Conservation (phyloP, 148 eudicot species). For the Tetragonia tetragonoides region DNA sequence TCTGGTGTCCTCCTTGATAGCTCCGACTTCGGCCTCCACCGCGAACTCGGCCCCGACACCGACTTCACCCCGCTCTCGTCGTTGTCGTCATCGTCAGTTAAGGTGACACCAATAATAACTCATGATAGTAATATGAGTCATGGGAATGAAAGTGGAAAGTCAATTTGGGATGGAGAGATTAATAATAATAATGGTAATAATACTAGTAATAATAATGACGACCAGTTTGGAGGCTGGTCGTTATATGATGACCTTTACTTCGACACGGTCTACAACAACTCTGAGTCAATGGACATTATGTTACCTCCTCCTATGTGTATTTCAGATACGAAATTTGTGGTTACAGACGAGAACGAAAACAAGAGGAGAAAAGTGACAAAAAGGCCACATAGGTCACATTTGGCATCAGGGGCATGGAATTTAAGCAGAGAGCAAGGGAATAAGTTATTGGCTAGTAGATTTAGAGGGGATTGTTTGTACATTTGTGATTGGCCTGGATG, state of each 20-base stretch:
- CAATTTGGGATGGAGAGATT: too few relatives aligned
- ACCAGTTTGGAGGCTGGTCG: conserved; percentile 49
- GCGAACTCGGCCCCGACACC: conserved; percentile 67
- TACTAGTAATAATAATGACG: too few relatives aligned
- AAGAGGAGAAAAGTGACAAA: conserved; percentile 43
- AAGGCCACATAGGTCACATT: conserved; percentile 51
- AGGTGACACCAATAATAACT: too few relatives aligned
- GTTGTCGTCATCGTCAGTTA: neutral
- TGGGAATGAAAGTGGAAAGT: too few relatives aligned
- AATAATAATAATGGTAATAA: too few relatives aligned
- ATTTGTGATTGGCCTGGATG: conserved; percentile 98
- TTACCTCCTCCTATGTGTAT: neutral
- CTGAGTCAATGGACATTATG: conserved; percentile 26
- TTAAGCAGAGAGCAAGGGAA: conserved; percentile 83
- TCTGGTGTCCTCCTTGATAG: conserved; percentile 77
- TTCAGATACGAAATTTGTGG: neutral
- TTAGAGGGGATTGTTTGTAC: conserved; percentile 73
- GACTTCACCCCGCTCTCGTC: conserved; percentile 1
- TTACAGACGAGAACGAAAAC: neutral
- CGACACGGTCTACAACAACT: conserved; percentile 63
- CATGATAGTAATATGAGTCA: too few relatives aligned
- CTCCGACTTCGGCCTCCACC: conserved; percentile 80
- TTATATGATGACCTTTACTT: conserved; percentile 68
- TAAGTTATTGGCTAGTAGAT: conserved; percentile 73
- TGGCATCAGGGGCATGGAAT: conserved; percentile 71